Conservation (phyloP, 2,329 filamentous ascomycete genomes). For the Allantophomopsis lycopodina region DNA sequence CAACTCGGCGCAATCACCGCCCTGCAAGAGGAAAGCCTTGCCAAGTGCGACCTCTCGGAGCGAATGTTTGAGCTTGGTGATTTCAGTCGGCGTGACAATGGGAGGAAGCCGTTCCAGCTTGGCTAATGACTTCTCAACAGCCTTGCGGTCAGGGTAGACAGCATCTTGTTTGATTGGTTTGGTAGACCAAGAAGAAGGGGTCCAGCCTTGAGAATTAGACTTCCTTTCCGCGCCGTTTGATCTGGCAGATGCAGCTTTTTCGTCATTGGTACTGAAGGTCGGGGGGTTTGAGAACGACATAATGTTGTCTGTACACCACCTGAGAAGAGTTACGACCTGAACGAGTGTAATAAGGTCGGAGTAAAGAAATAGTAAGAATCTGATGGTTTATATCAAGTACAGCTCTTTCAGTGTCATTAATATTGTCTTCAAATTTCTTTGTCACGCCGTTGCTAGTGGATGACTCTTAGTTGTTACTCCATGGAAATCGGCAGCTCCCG, state of each 20-base stretch:
- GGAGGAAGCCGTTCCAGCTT: constrained; percentile 62
- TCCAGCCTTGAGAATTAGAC: constrained; percentile 25
- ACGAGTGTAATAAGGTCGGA: too few species aligned
- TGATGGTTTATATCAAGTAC: too few species aligned
- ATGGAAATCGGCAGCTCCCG: too few species aligned
- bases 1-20: constrained; percentile 91
- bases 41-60: constrained; percentile 79
- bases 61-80: constrained; percentile 63
- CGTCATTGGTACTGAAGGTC: not conserved
- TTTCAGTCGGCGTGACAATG: constrained; percentile 68
- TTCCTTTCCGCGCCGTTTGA: not conserved
- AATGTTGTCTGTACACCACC: too few species aligned
- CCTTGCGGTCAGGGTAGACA: constrained; percentile 47
- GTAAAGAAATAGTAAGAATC: not conserved
- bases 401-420: too few species aligned
- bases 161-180: constrained; percentile 72
- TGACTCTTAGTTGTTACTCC: too few species aligned
- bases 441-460: too few species aligned
- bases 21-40: constrained; percentile 87
- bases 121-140: constrained; percentile 42
- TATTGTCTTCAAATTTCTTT: too few species aligned
- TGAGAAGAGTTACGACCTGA: too few species aligned
- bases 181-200: constrained; percentile 56
- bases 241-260: not conserved
- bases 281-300: too few species aligned